phyloP scores from a whole-genome alignment of 2,329 filamentous ascomycete species.

The Trichophyton mentagrophytes region DNA sequence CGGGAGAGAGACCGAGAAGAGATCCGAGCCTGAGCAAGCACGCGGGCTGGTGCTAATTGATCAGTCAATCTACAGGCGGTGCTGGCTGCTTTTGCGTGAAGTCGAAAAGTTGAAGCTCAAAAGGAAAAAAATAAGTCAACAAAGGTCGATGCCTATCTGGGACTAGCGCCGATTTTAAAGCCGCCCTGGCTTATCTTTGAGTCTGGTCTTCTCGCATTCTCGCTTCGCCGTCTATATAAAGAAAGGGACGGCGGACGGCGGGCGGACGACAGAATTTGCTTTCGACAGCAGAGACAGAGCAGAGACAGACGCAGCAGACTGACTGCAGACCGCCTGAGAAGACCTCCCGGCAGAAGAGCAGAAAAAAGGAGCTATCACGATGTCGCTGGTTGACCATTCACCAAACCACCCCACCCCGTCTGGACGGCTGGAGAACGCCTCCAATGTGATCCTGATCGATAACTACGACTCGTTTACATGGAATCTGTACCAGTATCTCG shows the following conservation, averaged over 20 bases:
- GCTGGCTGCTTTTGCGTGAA: slow-evolving; percentile 3
- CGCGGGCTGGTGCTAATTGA: not conserved
- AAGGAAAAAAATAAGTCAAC: slow-evolving; percentile 17
- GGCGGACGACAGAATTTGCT: not conserved
- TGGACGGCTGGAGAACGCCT: slow-evolving; percentile 61
- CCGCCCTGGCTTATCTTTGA: not conserved
- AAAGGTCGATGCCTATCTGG: slow-evolving; percentile 24
- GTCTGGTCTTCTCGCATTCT: not conserved
- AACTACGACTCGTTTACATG: slow-evolving; percentile 99
- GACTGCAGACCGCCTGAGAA: not conserved
- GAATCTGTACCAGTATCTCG: slow-evolving; percentile 98
- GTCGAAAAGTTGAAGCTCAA: slow-evolving; percentile 14
- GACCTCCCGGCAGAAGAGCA: not conserved
- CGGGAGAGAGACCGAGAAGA: not conserved
- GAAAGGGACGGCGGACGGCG: not conserved
- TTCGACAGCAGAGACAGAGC: not conserved
- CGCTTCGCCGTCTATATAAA: not conserved
- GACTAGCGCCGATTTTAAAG: slow-evolving; percentile 19
- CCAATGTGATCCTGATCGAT: slow-evolving; percentile 89
- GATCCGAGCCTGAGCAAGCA: not conserved
- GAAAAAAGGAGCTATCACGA: not conserved
- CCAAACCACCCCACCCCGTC: slow-evolving; percentile 64
- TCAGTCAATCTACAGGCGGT: not conserved
- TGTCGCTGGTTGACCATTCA: slow-evolving; percentile 59
- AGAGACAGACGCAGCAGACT: not conserved